A percentile compares a stretch with the other conserved stretches of the same genome.
Conservation (phyloP, 2,329 filamentous ascomycete species). For the Botrytis tulipae region DNA sequence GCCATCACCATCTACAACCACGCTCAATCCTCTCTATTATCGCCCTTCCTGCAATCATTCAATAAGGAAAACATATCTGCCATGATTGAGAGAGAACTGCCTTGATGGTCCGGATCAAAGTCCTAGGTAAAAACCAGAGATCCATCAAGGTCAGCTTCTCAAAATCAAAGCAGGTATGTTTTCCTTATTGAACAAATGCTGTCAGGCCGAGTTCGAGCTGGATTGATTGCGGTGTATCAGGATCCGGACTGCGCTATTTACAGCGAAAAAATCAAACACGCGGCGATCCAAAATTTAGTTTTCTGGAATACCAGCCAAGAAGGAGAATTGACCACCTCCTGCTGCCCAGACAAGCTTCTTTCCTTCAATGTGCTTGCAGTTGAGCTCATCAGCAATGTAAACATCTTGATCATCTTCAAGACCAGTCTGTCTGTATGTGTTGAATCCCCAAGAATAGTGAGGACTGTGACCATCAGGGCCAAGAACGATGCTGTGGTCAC, state of each 20-base stretch:
- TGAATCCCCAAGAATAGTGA: conserved; percentile 76
- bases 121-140: conserved; percentile 17
- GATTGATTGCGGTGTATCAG: neutral
- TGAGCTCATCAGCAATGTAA: conserved; percentile 70
- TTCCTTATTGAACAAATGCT: neutral
- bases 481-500: conserved; percentile 71
- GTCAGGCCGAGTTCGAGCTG: conserved; percentile 13
- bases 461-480: conserved; percentile 61
- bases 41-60: neutral
- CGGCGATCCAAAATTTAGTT: neutral
- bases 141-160: conserved; percentile 9
- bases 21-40: neutral
- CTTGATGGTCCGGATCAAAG: conserved; percentile 18
- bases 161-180: neutral
- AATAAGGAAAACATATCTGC: neutral
- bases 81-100: neutral
- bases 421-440: conserved; percentile 75
- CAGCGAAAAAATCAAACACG: conserved; percentile 1
- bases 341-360: conserved; percentile 73
- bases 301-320: conserved; percentile 49
- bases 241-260: conserved; percentile 4
- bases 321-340: conserved; percentile 77
- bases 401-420: conserved; percentile 75
- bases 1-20: neutral
- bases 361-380: conserved; percentile 77